Evolutionary conservation across 768 basidiomycete species (phyloP), one percentile per base, ranked within the genome.

Genomic region (Naganishia vaughanmartiniae): DNA sequence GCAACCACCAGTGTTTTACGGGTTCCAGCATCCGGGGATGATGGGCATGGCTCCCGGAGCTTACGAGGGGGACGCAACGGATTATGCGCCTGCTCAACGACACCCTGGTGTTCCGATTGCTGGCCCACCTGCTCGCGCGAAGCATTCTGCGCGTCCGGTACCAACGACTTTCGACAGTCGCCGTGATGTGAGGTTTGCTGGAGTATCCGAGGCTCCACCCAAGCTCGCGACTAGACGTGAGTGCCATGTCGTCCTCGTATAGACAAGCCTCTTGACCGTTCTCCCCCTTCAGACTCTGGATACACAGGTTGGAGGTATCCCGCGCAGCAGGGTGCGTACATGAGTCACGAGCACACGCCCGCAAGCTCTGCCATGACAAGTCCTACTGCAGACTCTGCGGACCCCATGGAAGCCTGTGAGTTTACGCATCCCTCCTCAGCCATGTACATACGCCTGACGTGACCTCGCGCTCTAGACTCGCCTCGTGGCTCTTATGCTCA

Each of bases 341-440:
- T 63, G 24, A 63, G 60, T 30, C 42, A 45, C 3, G 60, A 63
- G 9, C 60, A 63, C 26, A 63, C 60, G 24, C 60, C 60, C 2
- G 60, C 42, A 0, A 63, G 60, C 42, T 63, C 60, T 14, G 39
- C 60, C 26, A 45, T 63, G 60, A 39, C 36, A 2, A 63, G 60
- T 45, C 60, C 60, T 17, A 24, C 60, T 12, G 60, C 19, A 19
- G 60, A 63, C 30, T 34, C 60, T 17, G 24, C 39, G 1, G 42
- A 63, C 17, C 60, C 60, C 42, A 63, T 63, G 60, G 60, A 63
- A 11, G 36, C 42, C 36, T 42, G 60, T 63, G 30, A 63, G 60
- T 26, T 2, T 34, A 7, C 11, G 31, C 24, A 14, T 14, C 54
- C 11, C 7, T 5, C 2, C 21, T 19, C 15, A 30, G 0, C 12